Base-by-base conservation (phyloP, 345 rosid genomes). In the Linum usitatissimum region DNA sequence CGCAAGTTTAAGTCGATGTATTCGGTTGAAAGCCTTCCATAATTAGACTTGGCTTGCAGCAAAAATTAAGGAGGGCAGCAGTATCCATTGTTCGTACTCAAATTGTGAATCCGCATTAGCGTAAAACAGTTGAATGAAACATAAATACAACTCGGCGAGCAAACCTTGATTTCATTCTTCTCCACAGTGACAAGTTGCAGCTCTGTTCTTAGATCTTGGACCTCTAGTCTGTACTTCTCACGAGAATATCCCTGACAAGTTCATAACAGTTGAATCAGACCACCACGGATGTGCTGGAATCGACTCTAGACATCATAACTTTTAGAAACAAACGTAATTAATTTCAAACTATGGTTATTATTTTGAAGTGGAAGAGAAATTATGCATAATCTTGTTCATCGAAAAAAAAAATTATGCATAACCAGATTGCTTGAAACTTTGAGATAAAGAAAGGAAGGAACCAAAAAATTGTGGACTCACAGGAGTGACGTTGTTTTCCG, bases 161-260 rank as follows among this genome's bases (percentile, higher is more conserved):
- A 69, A 54, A 90, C 99, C 94, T 93, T 73, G 30, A 84, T 73
- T 60, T 77, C 79, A 63, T 78, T 75, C 72, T 84, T 90, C 73
- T 93, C 91, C 63, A 59, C 70, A 18, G 61, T 73, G 38, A 86
- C 75, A 39, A 79, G 60, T 63, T 87, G 84, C 66, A 83, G 62
- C 66, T 81, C 85, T 71, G 63, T 78, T 78, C 71, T 87, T 61
- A 90, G 86, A 71, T 78, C 67, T 73, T 80, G 77, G 59, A 84
- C 69, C 71, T 87, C 86, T 71, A 76, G 61, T 59, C 63, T 63
- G 66, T 66, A 54, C 18, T 65, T 68, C 64, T 69, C 75, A 61
- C 66, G 69, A 61, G 71, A 65, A 55, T 39, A 57, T 53, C 53
- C 84, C 88, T 86, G 80, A 62, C 6, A 71, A 18, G 30, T 21